Conservation (phyloP, 148 eudicot species). For the Talinum fruticosum region DNA sequence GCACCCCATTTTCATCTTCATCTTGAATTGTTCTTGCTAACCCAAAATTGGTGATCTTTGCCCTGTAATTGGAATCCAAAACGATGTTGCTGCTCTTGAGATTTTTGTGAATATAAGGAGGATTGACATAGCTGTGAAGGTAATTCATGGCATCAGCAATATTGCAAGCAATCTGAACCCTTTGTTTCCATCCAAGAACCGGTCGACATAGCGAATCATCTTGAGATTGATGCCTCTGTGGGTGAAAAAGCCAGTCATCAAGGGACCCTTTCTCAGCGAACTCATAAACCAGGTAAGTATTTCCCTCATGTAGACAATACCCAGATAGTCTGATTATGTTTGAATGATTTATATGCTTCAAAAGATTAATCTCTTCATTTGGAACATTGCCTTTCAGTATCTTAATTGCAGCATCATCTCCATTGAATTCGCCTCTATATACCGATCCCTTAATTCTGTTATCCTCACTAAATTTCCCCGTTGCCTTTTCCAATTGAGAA, state of each 20-base stretch:
- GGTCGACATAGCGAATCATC: constrained; percentile 14
- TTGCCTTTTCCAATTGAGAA: constrained; percentile 53
- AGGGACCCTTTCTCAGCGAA: constrained; percentile 68
- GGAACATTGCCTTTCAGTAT: constrained; percentile 65
- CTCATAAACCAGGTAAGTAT: constrained; percentile 72
- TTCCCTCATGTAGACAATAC: constrained; percentile 59
- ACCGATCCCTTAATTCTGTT: constrained; percentile 59
- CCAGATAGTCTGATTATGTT: constrained; percentile 68
- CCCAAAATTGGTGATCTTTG: constrained; percentile 67
- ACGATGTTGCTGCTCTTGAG: constrained; percentile 66
- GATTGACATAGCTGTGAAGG: constrained; percentile 68
- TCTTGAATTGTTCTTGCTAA: constrained; percentile 52
- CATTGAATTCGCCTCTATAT: constrained; percentile 54
- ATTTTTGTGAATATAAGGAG: constrained; percentile 84
- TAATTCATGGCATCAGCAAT: constrained; percentile 66
- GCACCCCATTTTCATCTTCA: constrained; percentile 28
- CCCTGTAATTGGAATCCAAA: constrained; percentile 46
- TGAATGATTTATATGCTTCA: constrained; percentile 68
- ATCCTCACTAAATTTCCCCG: constrained; percentile 45
- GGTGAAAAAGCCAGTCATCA: constrained; percentile 39
- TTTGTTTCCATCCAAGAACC: constrained; percentile 61
- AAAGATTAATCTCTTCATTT: constrained; percentile 48
- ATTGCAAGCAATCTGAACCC: constrained; percentile 67
- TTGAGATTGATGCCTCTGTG: constrained; percentile 19
- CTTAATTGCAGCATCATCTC: constrained; percentile 64